Evolutionary conservation across 192 early-diverging fungal species (phyloP).

Genomic region (Coemansia sp.): DNA sequence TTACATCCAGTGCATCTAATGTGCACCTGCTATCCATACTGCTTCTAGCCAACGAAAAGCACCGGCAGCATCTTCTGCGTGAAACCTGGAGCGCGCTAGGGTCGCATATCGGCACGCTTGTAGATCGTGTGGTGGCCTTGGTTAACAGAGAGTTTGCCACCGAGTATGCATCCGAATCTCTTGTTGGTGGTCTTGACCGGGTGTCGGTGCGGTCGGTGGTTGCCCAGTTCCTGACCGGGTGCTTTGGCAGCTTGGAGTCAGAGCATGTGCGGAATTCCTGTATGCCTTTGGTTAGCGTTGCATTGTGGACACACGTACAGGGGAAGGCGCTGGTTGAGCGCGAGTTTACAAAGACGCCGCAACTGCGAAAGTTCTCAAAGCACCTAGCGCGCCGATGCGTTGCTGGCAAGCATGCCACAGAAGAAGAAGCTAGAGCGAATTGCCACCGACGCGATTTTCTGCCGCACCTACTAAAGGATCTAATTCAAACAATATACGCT

Average conservation of each 20-base stretch:
- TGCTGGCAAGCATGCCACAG: slow-evolving; percentile 21
- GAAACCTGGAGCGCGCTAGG: slow-evolving; percentile 61
- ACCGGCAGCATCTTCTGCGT: slow-evolving; percentile 61
- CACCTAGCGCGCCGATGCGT: slow-evolving; percentile 30
- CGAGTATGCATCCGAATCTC: background rate
- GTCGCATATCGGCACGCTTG: slow-evolving; percentile 49
- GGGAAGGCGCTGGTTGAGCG: slow-evolving; percentile 50
- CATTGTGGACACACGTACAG: slow-evolving; percentile 71
- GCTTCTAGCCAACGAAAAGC: slow-evolving; percentile 89
- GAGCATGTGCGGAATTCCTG: slow-evolving; percentile 69
- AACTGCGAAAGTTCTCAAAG: slow-evolving; percentile 67
- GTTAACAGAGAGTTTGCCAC: slow-evolving; percentile 4
- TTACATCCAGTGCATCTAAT: slow-evolving; percentile 32
- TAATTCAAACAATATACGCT: slow-evolving; percentile 40
- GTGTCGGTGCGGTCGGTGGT: slow-evolving; percentile 48
- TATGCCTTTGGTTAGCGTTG: slow-evolving; percentile 69
- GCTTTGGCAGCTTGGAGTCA: slow-evolving; percentile 85
- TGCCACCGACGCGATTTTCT: slow-evolving; percentile 64
- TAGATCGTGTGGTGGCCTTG: slow-evolving; percentile 18
- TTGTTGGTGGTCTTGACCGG: slow-evolving; percentile 20
- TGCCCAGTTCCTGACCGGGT: slow-evolving; percentile 73
- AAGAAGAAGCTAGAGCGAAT: slow-evolving; percentile 51
- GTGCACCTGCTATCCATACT: slow-evolving; percentile 73
- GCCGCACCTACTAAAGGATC: slow-evolving; percentile 60
- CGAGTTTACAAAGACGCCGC: slow-evolving; percentile 59